A percentile compares a stretch with the other conserved stretches of the same genome.
Evolutionary conservation across 2,329 filamentous ascomycete genomes (phyloP).

Genomic region (Cucurbitaria berberidis): DNA sequence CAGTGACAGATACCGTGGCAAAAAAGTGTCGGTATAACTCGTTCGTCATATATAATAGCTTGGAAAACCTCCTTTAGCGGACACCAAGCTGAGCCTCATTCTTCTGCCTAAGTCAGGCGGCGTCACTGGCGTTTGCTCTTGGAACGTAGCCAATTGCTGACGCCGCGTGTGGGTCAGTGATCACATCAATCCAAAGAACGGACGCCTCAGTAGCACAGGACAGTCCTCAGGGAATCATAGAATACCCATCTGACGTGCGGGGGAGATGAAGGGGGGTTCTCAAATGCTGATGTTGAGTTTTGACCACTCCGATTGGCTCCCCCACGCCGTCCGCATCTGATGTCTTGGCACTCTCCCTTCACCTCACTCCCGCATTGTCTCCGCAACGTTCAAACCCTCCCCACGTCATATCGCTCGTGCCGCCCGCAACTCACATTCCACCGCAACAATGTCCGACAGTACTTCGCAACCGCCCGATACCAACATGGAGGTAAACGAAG

Average conservation of each 20-base stretch:
- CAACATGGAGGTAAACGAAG: slow-evolving; percentile 43
- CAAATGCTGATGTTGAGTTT: not conserved
- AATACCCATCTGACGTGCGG: not conserved
- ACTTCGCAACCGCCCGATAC: slow-evolving; percentile 37
- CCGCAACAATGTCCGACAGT: slow-evolving; percentile 41
- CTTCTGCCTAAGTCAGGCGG: not conserved
- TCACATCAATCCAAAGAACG: not conserved
- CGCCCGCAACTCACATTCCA: slow-evolving; percentile 5
- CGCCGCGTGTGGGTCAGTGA: not conserved
- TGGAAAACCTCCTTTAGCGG: not conserved
- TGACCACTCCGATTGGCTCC: slow-evolving; percentile 12
- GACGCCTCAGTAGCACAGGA: not conserved
- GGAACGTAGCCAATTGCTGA: not conserved
- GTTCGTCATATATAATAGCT: not conserved
- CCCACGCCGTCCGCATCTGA: slow-evolving; percentile 2
- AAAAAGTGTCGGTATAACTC: not conserved
- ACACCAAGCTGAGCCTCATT: not conserved
- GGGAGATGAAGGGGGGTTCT: no score
- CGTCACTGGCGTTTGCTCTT: not conserved
- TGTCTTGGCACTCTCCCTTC: slow-evolving; percentile 17
- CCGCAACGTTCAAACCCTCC: slow-evolving; percentile 13
- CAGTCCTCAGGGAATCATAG: not conserved
- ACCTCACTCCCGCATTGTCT: slow-evolving; percentile 18
- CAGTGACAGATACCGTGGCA: not conserved
- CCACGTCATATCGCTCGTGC: slow-evolving; percentile 10